Percentiles rank a stretch among this genome's conserved stretches.
Evolutionary conservation across 805 yeast species (phyloP).

Genomic region (Saccharomyces mikatae): DNA sequence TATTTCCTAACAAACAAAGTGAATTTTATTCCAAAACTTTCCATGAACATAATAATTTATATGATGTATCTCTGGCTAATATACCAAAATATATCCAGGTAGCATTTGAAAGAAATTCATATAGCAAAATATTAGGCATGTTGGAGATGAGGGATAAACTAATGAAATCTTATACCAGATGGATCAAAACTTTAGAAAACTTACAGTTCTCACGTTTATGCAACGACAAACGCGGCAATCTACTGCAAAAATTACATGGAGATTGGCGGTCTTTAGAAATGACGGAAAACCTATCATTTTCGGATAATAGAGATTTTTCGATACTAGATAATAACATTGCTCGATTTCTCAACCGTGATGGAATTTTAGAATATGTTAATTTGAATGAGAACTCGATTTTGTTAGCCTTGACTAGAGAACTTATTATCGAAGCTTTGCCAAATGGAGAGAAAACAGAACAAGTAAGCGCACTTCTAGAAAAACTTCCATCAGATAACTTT

Average conservation of each 20-base stretch:
- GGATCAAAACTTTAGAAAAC: conserved; percentile 22
- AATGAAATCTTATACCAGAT: conserved; percentile 41
- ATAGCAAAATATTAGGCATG: conserved; percentile 61
- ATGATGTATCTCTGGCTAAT: conserved; percentile 40
- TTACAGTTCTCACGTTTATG: conserved; percentile 24
- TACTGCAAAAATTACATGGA: conserved; percentile 11
- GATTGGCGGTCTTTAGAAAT: conserved; percentile 31
- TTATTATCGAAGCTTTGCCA: conserved; percentile 17
- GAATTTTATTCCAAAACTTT: conserved; percentile 25
- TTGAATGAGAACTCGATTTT: conserved; percentile 10
- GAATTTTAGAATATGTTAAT: conserved; percentile 9
- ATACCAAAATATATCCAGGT: conserved; percentile 44
- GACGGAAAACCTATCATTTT: conserved; percentile 6
- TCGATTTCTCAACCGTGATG: not conserved
- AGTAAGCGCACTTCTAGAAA: conserved; percentile 7
- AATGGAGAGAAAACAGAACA: conserved; percentile 5
- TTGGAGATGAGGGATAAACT: conserved; percentile 50
- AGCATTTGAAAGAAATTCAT: conserved; percentile 53
- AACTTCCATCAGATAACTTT: not conserved
- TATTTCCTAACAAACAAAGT: conserved; percentile 37
- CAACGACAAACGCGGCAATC: conserved; percentile 23
- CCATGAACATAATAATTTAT: conserved; percentile 39
- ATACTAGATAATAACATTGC: conserved; percentile 12
- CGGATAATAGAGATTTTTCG: conserved; percentile 25
- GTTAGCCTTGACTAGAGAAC: conserved; percentile 14